Percentiles rank a stretch among this genome's conserved stretches.
phyloP scores from a whole-genome alignment of 108 stramenopile genomes.

The Discostella stelligeroides region DNA sequence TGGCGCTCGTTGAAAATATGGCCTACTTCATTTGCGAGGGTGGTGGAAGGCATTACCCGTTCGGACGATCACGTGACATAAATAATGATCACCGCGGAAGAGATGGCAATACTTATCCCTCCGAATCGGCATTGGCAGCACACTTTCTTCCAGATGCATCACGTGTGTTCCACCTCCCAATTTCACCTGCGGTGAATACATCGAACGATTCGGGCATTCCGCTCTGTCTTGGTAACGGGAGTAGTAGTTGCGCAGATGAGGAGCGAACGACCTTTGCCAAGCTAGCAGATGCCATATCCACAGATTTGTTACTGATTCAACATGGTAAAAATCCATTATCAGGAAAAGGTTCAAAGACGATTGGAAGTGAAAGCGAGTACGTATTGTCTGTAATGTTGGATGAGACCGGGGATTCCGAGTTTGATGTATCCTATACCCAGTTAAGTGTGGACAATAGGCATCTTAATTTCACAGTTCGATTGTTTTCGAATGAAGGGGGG shows the following conservation, averaged over 20 bases:
- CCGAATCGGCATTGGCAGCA: background rate
- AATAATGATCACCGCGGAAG: background rate
- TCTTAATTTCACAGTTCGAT: conserved; percentile 53
- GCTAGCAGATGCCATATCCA: conserved; percentile 71
- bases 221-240: conserved; percentile 53
- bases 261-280: conserved; percentile 61
- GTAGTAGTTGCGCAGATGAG: conserved; percentile 39
- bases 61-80: conserved; percentile 60
- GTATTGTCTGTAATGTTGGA: conserved; percentile 34
- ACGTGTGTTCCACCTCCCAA: conserved; percentile 75
- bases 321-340: conserved; percentile 45
- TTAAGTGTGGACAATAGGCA: conserved; percentile 54
- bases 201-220: conserved; percentile 75
- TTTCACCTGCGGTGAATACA: conserved; percentile 65
- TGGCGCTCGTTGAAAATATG: conserved; percentile 99
- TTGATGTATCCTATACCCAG: conserved; percentile 66
- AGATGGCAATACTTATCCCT: background rate
- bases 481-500: conserved; percentile 82
- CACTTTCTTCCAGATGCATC: conserved; percentile 39
- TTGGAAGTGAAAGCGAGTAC: conserved; percentile 9
- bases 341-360: conserved; percentile 4
- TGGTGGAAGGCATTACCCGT: conserved; percentile 83
- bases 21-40: conserved; percentile 89
- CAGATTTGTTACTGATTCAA: conserved; percentile 68
- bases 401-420: conserved; percentile 49